Evolutionary conservation across 1,284 basidiomycete genomes (phyloP).

Genomic region (Tilletia caries): DNA sequence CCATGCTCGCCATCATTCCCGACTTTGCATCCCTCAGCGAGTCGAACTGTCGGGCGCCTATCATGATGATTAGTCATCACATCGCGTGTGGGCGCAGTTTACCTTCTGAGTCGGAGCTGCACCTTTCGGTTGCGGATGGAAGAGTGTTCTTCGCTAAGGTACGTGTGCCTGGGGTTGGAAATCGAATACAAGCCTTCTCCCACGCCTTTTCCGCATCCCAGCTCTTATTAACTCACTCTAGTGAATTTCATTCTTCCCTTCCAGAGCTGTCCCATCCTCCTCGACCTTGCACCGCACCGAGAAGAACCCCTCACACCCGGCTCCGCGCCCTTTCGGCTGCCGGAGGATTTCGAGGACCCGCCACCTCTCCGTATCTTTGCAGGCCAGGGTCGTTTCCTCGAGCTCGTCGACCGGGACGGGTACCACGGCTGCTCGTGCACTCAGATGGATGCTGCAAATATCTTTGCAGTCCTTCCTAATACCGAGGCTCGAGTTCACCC

Average conservation of each 20-base stretch:
- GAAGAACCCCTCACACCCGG: not conserved
- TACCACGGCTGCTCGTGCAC: not conserved
- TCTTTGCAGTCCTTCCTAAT: not conserved
- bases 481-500: not conserved
- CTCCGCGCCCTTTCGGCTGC: not conserved
- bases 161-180: too few relatives aligned
- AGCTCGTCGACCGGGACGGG: not conserved
- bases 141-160: not conserved
- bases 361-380: not conserved
- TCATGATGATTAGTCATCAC: not conserved
- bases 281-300: slow-evolving; percentile 5
- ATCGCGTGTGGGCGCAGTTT: not conserved
- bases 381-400: not conserved
- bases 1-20: not conserved
- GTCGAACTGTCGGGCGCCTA: not conserved
- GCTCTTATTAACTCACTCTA: too few relatives aligned
- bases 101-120: not conserved
- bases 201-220: too few relatives aligned
- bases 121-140: not conserved
- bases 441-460: slow-evolving; percentile 7
- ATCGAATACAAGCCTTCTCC: too few relatives aligned
- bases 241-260: too few relatives aligned
- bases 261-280: not conserved
- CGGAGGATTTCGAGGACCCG: not conserved
- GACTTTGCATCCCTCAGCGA: not conserved